These are phyloP conservation scores for Aspergillus fructus DNA, from an alignment of 2,329 filamentous ascomycete species.

Conservation along the genomic window DNA sequence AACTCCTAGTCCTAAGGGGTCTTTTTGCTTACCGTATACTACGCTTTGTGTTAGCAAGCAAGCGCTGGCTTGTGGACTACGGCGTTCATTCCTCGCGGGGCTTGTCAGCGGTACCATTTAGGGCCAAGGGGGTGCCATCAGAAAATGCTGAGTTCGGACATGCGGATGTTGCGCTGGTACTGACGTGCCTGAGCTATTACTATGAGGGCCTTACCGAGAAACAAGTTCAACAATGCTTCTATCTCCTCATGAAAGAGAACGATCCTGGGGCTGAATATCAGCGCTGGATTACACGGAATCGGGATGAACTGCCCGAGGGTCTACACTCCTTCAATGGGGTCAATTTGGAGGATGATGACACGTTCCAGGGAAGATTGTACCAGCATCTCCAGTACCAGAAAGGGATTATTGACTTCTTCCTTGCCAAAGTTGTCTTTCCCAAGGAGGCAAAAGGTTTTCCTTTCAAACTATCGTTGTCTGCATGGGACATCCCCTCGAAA, in stretches of 20 bases:
- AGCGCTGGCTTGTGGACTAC: slow-evolving; percentile 64
- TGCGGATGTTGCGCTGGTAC: slow-evolving; percentile 55
- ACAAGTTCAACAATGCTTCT: slow-evolving; percentile 51
- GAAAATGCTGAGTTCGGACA: slow-evolving; percentile 61
- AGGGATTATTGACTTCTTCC: slow-evolving; percentile 60
- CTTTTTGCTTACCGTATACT: slow-evolving; percentile 58
- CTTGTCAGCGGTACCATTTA: slow-evolving; percentile 58
- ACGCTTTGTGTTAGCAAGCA: slow-evolving; percentile 52
- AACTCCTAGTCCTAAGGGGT: slow-evolving; percentile 37
- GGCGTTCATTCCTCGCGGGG: slow-evolving; percentile 50
- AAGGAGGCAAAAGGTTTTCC: slow-evolving; percentile 63
- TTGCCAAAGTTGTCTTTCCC: slow-evolving; percentile 59
- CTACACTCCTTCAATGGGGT: slow-evolving; percentile 51
- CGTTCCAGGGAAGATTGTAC: slow-evolving; percentile 53
- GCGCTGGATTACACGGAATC: slow-evolving; percentile 26
- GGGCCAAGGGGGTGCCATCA: slow-evolving; percentile 58
- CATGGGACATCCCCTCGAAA: slow-evolving; percentile 58
- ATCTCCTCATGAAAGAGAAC: slow-evolving; percentile 51
- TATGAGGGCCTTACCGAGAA: slow-evolving; percentile 54
- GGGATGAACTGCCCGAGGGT: slow-evolving; percentile 26
- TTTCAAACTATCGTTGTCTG: slow-evolving; percentile 61
- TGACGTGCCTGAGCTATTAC: slow-evolving; percentile 60
- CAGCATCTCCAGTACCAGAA: slow-evolving; percentile 54
- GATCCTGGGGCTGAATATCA: slow-evolving; percentile 51
- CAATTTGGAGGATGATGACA: slow-evolving; percentile 56